Base-by-base conservation (phyloP, 139 green algal genomes). In the Tetratostichococcus sp. region DNA sequence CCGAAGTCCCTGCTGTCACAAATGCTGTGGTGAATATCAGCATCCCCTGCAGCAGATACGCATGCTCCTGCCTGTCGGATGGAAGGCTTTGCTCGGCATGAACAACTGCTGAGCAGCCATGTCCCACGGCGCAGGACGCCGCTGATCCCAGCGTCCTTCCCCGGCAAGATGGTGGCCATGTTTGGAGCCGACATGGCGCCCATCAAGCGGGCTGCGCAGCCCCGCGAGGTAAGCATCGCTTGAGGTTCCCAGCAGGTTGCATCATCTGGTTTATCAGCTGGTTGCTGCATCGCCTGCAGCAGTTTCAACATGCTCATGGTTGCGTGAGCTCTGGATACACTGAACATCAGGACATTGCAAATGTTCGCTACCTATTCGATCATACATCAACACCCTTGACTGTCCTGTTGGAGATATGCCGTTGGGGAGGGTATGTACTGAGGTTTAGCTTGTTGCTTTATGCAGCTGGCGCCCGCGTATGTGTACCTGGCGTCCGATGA, bases 401-500 rank as follows among this genome's bases (percentile, higher is more conserved):
- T n/a, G n/a, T n/a, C n/a, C n/a, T n/a, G n/a, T n/a, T n/a, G n/a
- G n/a, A n/a, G n/a, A n/a, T n/a, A n/a, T n/a, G n/a, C n/a, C n/a
- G n/a, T n/a, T n/a, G n/a, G n/a, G n/a, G n/a, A n/a, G n/a, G n/a
- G n/a, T n/a, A n/a, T n/a, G n/a, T n/a, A n/a, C 39, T 50, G 39
- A 50, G 6, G 8, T 50, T 50, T 6, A 21, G 8, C 39, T 11
- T 50, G 39, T 11, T 21, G 8, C 11, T 6, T 11, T 21, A 50
- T 50, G 39, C 39, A 50, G 42, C 59, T 68, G 58, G 73, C 35
- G 23, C 73, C 73, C 28, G 35, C 59, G 28, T 67, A 43, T 69
- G 74, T 78, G 28, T 78, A 72, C 74, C 66, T 78, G 0, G 74
- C 74, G 35, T 34, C 30, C 65, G 66, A 73, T 28, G 42, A 72